Evolutionary conservation across 2,329 filamentous ascomycete species (phyloP).

Genomic region (Lachnellula occidentalis): DNA sequence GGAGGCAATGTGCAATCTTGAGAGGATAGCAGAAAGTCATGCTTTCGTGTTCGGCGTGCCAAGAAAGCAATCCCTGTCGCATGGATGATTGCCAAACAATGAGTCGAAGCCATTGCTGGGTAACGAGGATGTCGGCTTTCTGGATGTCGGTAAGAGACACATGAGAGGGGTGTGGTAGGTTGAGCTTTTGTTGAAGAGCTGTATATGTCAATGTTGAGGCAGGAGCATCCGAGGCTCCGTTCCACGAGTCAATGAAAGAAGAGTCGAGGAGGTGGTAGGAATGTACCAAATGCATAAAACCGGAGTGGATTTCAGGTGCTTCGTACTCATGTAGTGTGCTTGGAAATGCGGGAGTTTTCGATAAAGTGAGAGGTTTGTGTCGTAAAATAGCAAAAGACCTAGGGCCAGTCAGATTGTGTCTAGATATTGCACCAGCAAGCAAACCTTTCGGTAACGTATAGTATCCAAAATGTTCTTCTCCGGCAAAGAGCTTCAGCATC

Average conservation of each 20-base stretch:
- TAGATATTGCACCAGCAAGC: background rate
- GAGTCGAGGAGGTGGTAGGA: conserved; percentile 60
- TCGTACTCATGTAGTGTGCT: conserved; percentile 49
- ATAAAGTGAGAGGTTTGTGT: conserved; percentile 56
- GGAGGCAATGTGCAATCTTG: conserved; percentile 54
- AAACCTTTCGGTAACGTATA: conserved; percentile 57
- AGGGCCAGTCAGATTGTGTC: background rate
- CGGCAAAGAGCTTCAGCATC: conserved; percentile 48
- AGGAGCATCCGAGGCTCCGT: conserved; percentile 47
- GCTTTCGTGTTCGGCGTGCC: conserved; percentile 49
- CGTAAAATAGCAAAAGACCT: conserved; percentile 60
- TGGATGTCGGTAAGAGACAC: conserved; percentile 52
- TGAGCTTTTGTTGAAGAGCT: conserved; percentile 49
- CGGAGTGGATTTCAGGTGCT: conserved; percentile 45
- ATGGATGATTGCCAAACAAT: conserved; percentile 71
- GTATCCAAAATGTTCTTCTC: conserved; percentile 54
- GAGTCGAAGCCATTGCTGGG: conserved; percentile 64
- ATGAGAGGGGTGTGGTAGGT: conserved; percentile 28
- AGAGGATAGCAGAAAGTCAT: conserved; percentile 59
- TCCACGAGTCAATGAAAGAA: conserved; percentile 59
- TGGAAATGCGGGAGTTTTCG: conserved; percentile 52
- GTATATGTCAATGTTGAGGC: conserved; percentile 31
- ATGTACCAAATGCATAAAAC: conserved; percentile 55
- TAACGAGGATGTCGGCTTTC: conserved; percentile 62
- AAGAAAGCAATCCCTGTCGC: conserved; percentile 58